Percentiles rank a stretch among this genome's conserved stretches.
phyloP scores from a whole-genome alignment of 169 alveolate species.

The Cystoisospora suis region DNA sequence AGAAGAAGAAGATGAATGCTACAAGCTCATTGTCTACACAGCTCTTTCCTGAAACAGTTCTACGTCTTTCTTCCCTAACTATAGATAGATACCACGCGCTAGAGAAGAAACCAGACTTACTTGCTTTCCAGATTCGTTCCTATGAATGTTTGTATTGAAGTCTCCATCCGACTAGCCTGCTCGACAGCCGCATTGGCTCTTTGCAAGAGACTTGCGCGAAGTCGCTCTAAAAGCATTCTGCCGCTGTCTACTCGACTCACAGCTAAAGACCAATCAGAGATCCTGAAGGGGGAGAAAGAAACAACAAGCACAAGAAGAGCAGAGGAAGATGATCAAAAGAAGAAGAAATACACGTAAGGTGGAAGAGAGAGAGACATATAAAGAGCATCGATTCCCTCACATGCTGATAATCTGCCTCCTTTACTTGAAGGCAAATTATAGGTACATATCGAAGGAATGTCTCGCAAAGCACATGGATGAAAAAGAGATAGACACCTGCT shows the following conservation, averaged over 20 bases:
- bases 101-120: not conserved
- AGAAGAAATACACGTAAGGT: not conserved
- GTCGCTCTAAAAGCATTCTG: slow-evolving; percentile 52
- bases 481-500: no score
- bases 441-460: no score
- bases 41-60: no score
- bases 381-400: not conserved
- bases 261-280: slow-evolving; percentile 49
- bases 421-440: no score
- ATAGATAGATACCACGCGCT: no score
- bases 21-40: no score
- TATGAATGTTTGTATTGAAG: not conserved
- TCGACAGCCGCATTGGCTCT: slow-evolving; percentile 52
- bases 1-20: no score
- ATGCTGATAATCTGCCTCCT: no score
- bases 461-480: no score
- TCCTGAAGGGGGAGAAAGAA: not conserved
- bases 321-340: not conserved
- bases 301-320: slow-evolving; percentile 10
- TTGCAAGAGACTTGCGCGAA: slow-evolving; percentile 56
- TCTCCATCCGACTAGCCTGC: slow-evolving; percentile 23
- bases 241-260: slow-evolving; percentile 61
- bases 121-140: slow-evolving; percentile 8
- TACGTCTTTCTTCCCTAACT: no score
- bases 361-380: not conserved